These are phyloP conservation scores for Trifolium subterraneum DNA, from an alignment of 306 rosid genomes.

Conservation along the genomic window DNA sequence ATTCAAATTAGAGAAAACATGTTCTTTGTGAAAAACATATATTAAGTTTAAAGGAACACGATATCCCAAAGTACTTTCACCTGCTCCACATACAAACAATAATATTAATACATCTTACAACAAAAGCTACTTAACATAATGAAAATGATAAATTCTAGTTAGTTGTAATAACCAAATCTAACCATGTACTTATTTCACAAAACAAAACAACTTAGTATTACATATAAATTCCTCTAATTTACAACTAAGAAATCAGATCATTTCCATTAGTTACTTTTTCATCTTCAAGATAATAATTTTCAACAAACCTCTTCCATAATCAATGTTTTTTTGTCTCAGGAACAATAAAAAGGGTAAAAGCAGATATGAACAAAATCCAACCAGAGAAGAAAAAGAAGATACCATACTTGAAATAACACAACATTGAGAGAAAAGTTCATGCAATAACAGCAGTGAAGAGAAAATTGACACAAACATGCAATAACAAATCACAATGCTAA, in stretches of 20 bases:
- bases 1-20: too few relatives aligned
- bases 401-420: constrained; percentile 75
- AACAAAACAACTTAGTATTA: constrained; percentile 24
- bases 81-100: too few relatives aligned
- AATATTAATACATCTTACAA: constrained; percentile 13
- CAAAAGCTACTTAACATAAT: constrained; percentile 11
- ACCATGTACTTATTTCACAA: constrained; percentile 21
- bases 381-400: constrained; percentile 83
- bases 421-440: constrained; percentile 81
- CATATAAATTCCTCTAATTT: neutral
- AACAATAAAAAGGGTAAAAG: constrained; percentile 60
- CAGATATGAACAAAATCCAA: constrained; percentile 70
- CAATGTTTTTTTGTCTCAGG: constrained; percentile 92
- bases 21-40: too few relatives aligned
- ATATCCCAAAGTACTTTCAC: too few relatives aligned
- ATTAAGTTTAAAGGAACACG: too few relatives aligned
- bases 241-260: constrained; percentile 48
- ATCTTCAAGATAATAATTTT: constrained; percentile 35
- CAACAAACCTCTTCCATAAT: constrained; percentile 77
- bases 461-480: constrained; percentile 75
- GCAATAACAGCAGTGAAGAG: constrained; percentile 80
- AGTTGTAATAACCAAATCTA: constrained; percentile 14
- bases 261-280: too few relatives aligned
- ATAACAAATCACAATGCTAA: too few relatives aligned
- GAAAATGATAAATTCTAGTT: constrained; percentile 26